These are phyloP conservation scores for Scenedesmus sp. DNA, from an alignment of 163 green algal species.

Conservation along the genomic window DNA sequence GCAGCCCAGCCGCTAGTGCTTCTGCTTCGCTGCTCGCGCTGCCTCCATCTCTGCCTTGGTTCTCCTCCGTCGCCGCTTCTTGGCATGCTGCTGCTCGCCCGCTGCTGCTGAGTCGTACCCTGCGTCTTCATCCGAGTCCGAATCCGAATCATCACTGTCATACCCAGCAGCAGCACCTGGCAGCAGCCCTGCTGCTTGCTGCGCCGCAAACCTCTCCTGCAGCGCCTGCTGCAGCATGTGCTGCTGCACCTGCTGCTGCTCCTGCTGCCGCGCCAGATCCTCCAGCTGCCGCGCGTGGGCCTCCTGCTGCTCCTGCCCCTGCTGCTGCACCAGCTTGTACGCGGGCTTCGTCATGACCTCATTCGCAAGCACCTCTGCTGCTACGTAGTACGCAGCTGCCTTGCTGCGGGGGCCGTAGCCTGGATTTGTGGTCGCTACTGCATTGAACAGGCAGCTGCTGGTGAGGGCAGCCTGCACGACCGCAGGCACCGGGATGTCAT, in stretches of 20 bases:
- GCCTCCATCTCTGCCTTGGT: neutral
- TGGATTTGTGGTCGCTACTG: constrained; percentile 33
- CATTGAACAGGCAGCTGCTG: constrained; percentile 7
- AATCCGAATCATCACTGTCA: neutral
- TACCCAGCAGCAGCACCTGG: neutral
- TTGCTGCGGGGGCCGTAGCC: neutral
- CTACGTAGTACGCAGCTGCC: constrained; percentile 21
- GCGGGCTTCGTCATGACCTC: constrained; percentile 19
- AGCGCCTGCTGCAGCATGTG: constrained; percentile 20
- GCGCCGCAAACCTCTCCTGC: constrained; percentile 4
- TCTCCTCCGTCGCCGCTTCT: neutral
- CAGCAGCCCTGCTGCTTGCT: constrained; percentile 2
- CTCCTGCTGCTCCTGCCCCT: constrained; percentile 18
- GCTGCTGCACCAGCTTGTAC: constrained; percentile 35
- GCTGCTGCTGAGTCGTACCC: neutral
- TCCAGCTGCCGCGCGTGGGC: constrained; percentile 4
- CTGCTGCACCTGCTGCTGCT: constrained; percentile 26
- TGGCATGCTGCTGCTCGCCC: neutral
- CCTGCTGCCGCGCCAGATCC: constrained; percentile 13
- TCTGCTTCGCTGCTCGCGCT: neutral
- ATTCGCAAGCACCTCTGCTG: constrained; percentile 10
- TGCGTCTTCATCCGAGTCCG: neutral
- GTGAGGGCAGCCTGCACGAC: constrained; percentile 5
- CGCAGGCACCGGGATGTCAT: neutral
- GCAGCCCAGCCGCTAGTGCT: neutral